These are phyloP conservation scores for Globisporangium abappressorium DNA, from an alignment of 352 stramenopile species.

Conservation along the genomic window DNA sequence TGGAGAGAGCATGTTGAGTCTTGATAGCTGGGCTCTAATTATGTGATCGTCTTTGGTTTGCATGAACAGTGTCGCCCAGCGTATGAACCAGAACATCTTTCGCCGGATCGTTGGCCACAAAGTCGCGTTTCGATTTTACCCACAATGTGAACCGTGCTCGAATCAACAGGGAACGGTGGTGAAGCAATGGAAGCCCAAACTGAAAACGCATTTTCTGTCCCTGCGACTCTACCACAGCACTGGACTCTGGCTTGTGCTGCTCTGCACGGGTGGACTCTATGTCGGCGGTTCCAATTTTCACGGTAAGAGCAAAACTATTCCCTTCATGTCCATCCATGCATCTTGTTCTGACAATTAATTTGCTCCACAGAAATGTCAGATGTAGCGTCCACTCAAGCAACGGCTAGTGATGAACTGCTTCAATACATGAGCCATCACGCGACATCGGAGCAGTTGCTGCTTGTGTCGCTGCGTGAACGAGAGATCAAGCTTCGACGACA, in stretches of 20 bases:
- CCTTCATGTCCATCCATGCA: no score
- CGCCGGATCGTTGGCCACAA: slow-evolving; percentile 40
- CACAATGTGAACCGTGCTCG: slow-evolving; percentile 80
- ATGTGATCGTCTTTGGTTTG: background rate
- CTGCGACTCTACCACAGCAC: slow-evolving; percentile 75
- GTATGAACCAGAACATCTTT: slow-evolving; percentile 40
- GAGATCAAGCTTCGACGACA: slow-evolving; percentile 50
- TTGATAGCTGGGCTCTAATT: background rate
- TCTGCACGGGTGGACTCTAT: slow-evolving; percentile 73
- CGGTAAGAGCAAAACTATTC: slow-evolving; percentile 14
- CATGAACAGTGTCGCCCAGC: slow-evolving; percentile 49
- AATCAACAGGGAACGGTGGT: slow-evolving; percentile 68
- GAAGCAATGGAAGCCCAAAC: slow-evolving; percentile 58
- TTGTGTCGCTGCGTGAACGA: slow-evolving; percentile 49
- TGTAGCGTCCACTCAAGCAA: slow-evolving; percentile 17
- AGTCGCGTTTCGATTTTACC: slow-evolving; percentile 77
- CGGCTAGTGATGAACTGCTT: slow-evolving; percentile 14
- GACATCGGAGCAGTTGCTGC: slow-evolving; percentile 41
- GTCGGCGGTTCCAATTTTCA: slow-evolving; percentile 67
- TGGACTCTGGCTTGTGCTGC: slow-evolving; percentile 77
- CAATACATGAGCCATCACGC: slow-evolving; percentile 21
- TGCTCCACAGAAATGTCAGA: slow-evolving; percentile 45
- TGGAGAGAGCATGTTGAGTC: background rate
- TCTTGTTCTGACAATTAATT: background rate
- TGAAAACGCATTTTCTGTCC: slow-evolving; percentile 61